phyloP scores from a whole-genome alignment of 805 yeast species.

The Metschnikowia lochheadii region DNA sequence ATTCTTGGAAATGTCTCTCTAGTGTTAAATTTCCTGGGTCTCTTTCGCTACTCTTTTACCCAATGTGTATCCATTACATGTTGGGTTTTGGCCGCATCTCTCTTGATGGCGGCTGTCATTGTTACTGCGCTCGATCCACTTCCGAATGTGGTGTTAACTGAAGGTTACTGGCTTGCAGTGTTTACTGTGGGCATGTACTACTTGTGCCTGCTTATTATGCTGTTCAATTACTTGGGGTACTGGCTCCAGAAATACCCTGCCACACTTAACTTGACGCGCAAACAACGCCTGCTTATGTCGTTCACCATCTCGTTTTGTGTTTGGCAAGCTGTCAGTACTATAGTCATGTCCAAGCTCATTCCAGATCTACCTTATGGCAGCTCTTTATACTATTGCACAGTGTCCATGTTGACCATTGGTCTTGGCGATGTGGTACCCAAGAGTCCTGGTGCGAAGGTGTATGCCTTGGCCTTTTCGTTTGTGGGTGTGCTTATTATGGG shows the following conservation, averaged over 20 bases:
- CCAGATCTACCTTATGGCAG: conserved; percentile 47
- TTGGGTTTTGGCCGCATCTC: conserved; percentile 56
- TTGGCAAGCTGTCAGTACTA: conserved; percentile 72
- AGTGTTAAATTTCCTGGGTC: conserved; percentile 61
- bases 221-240: conserved; percentile 62
- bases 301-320: conserved; percentile 60
- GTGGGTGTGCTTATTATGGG: conserved; percentile 73
- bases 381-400: conserved; percentile 69
- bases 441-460: conserved; percentile 49
- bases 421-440: conserved; percentile 68
- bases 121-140: conserved; percentile 23
- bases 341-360: conserved; percentile 37
- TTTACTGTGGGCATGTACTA: conserved; percentile 62
- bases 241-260: conserved; percentile 59
- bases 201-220: conserved; percentile 48
- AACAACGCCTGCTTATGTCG: conserved; percentile 71
- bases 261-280: conserved; percentile 57
- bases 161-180: conserved; percentile 78
- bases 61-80: conserved; percentile 60
- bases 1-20: conserved; percentile 64
- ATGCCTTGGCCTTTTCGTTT: conserved; percentile 60
- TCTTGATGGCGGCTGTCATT: conserved; percentile 49
- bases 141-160: conserved; percentile 28
- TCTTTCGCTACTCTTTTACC: conserved; percentile 53
- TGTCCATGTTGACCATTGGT: conserved; percentile 75